These are phyloP conservation scores for Lactifluus pinguis DNA, from an alignment of 768 basidiomycete genomes.

Conservation along the genomic window DNA sequence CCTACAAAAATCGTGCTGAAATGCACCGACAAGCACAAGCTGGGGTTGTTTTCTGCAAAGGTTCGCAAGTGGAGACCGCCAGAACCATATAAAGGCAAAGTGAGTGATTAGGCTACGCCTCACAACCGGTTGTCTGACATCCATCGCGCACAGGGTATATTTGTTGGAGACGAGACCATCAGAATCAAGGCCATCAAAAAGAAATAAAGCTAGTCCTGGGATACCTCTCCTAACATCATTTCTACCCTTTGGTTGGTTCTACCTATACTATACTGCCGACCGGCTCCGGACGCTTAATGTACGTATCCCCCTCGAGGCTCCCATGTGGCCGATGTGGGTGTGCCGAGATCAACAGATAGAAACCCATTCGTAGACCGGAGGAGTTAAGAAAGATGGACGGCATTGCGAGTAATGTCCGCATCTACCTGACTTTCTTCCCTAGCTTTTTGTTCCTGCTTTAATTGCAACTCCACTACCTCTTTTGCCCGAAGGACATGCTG, in stretches of 20 bases:
- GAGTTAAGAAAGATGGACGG: background rate
- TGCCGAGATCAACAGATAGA: background rate
- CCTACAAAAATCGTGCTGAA: constrained; percentile 78
- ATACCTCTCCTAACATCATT: background rate
- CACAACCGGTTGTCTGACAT: constrained; percentile 6
- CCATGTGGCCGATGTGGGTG: background rate
- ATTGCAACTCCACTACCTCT: background rate
- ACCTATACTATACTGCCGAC: background rate
- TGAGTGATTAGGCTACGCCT: constrained; percentile 31
- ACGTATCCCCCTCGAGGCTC: background rate
- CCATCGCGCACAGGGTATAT: constrained; percentile 59
- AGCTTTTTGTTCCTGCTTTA: background rate
- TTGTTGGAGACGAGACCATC: constrained; percentile 88
- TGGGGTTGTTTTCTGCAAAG: constrained; percentile 84
- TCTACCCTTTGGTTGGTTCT: background rate
- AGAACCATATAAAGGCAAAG: constrained; percentile 98
- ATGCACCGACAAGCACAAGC: constrained; percentile 79
- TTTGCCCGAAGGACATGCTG: constrained; percentile 9
- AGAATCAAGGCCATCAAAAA: constrained; percentile 90
- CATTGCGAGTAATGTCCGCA: background rate
- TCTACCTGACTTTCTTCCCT: background rate
- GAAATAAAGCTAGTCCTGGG: constrained; percentile 50
- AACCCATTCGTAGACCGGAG: background rate
- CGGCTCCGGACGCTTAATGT: background rate
- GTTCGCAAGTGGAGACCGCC: constrained; percentile 80